Base-by-base conservation (phyloP, 495 filamentous ascomycete species). In the Podospora pseudopauciseta region DNA sequence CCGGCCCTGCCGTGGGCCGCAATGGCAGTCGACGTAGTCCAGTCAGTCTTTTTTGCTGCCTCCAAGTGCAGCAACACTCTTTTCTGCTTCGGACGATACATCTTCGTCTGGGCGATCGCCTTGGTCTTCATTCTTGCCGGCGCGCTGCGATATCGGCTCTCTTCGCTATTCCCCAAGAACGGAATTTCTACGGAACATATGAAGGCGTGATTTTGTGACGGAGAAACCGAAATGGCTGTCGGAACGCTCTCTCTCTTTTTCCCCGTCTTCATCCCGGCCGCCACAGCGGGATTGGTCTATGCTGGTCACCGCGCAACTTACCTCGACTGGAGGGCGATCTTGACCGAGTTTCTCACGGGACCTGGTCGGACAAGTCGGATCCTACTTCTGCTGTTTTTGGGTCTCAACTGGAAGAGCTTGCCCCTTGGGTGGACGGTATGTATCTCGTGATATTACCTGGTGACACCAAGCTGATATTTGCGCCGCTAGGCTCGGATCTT, bases 341-440 rank as follows among this genome's bases (percentile, higher is more conserved):
- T 84, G 16, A 66, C 70, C 57, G 69, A 77, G n/a, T 84, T 81
- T 68, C 74, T 86, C 71, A 84, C 80, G 0, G 85, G 83, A 0
- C 84, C 85, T 0, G 83, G 83, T 1, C 78, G 80, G 44, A 82
- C 77, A 0, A 81, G 78, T 28, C 78, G 84, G 2, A 79, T 84
- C 58, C 61, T 87, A 11, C 80, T 83, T 26, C 65, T 89, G 4
- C 19, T 86, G 5, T 78, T 90, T 19, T 77, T 86, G 5, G 71
- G 89, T 1, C 69, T 82, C 13, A 91, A 92, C 73, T 79, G 88
- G 81, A 93, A 94, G 83, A 90, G 82, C 68, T 60, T 92, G n/a
- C 91, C 91, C 0, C 77, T 89, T n/a, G 83, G 86, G 15, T 94
- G 91, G 91, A 90, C 91, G 74, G 89, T 91, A 81, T 79, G 5